Evolutionary conservation across 1,139 yeast genomes (phyloP).

Genomic region (Suzukiozyma palmioleophila): DNA sequence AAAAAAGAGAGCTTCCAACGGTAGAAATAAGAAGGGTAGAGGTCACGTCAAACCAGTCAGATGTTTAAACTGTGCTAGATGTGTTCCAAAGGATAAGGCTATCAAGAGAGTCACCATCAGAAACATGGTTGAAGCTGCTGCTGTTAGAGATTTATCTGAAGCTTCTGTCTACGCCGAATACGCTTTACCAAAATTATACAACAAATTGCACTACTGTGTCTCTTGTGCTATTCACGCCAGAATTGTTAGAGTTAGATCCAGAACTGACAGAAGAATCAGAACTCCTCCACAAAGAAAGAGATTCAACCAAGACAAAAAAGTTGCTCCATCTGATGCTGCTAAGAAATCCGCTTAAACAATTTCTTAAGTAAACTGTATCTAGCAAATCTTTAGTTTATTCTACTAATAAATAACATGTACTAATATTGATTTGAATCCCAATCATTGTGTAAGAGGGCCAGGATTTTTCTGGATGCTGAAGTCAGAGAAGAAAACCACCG

Average conservation of each 20-base stretch:
- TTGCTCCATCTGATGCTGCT: slow-evolving; percentile 97
- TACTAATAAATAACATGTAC: slow-evolving; percentile 1
- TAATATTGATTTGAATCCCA: background rate
- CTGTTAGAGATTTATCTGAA: slow-evolving; percentile 99
- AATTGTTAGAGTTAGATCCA: slow-evolving; percentile 99
- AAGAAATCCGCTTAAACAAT: slow-evolving; percentile 58
- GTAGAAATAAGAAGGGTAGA: slow-evolving; percentile 99
- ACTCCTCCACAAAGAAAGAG: slow-evolving; percentile 99
- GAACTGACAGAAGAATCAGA: slow-evolving; percentile 98
- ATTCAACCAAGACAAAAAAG: slow-evolving; percentile 94
- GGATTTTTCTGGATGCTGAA: too few species aligned
- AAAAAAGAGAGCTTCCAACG: slow-evolving; percentile 99
- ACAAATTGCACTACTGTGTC: slow-evolving; percentile 99
- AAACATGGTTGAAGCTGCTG: slow-evolving; percentile 99
- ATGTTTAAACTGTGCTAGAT: slow-evolving; percentile 99
- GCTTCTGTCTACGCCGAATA: slow-evolving; percentile 99
- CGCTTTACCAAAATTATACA: slow-evolving; percentile 99
- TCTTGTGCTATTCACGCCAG: slow-evolving; percentile 99
- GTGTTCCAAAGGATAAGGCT: slow-evolving; percentile 99
- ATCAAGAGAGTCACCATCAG: slow-evolving; percentile 99
- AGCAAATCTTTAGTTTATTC: slow-evolving; percentile 1
- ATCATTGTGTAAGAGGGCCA: too few species aligned
- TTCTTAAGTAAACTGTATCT: background rate
- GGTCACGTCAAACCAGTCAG: slow-evolving; percentile 99
- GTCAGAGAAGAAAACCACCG: too few species aligned